A percentile compares a stretch with the other conserved stretches of the same genome.
These are phyloP conservation scores for Amauroascus verrucosus DNA, from an alignment of 2,329 filamentous ascomycete genomes.

Conservation along the genomic window DNA sequence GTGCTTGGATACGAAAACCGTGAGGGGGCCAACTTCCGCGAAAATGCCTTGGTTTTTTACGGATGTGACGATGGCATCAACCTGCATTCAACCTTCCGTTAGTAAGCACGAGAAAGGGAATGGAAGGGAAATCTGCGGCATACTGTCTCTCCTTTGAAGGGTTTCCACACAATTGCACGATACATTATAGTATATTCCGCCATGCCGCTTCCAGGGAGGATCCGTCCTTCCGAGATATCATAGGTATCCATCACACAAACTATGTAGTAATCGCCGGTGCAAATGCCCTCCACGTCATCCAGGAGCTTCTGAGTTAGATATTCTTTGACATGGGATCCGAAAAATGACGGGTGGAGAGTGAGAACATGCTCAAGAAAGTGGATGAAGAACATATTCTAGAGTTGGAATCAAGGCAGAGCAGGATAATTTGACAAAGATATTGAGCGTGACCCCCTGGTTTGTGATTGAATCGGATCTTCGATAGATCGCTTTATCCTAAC, in stretches of 20 bases:
- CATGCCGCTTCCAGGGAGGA: constrained; percentile 80
- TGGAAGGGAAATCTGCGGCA: constrained; percentile 27
- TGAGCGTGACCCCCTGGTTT: no score
- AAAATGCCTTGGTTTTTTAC: constrained; percentile 86
- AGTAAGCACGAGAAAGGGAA: not conserved
- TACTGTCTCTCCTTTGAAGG: constrained; percentile 97
- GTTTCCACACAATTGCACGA: constrained; percentile 92
- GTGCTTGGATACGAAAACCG: constrained; percentile 51
- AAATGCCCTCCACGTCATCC: constrained; percentile 88
- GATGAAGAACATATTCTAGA: constrained; percentile 95
- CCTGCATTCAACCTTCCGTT: constrained; percentile 42
- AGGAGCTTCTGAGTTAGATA: constrained; percentile 82
- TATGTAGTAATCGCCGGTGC: constrained; percentile 92
- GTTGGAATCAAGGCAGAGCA: no score
- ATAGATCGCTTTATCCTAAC: no score
- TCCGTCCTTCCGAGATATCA: constrained; percentile 85
- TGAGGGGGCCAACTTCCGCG: constrained; percentile 40
- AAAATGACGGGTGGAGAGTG: constrained; percentile 92
- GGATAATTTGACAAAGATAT: no score
- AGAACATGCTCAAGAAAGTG: constrained; percentile 93
- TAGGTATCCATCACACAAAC: constrained; percentile 96
- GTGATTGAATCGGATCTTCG: no score
- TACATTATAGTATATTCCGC: constrained; percentile 94
- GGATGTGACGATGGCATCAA: constrained; percentile 85
- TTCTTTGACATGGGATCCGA: constrained; percentile 85